phyloP scores from a whole-genome alignment of 805 yeast genomes.

The Spathaspora boniae region DNA sequence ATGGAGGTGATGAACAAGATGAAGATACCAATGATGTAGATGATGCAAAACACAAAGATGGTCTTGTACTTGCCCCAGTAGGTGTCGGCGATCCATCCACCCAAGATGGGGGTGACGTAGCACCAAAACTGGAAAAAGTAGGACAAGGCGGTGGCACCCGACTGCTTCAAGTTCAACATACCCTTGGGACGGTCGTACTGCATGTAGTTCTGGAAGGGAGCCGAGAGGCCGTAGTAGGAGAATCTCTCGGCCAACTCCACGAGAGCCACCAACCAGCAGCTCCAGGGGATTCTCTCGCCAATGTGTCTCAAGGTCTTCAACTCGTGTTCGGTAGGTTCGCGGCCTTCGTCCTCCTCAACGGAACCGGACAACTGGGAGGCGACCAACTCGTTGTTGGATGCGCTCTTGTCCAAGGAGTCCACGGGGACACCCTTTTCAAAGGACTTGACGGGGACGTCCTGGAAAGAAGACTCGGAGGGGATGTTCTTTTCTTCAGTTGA shows the following conservation, averaged over 20 bases:
- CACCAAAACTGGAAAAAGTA: conserved; percentile 81
- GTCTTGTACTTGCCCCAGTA: conserved; percentile 71
- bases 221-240: conserved; percentile 73
- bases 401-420: conserved; percentile 7
- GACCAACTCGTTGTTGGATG: conserved; percentile 4
- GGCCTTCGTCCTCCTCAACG: conserved; percentile 27
- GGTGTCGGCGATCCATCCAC: conserved; percentile 74
- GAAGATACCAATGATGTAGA: conserved; percentile 61
- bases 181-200: conserved; percentile 47
- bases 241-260: conserved; percentile 82
- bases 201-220: conserved; percentile 78
- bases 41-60: conserved; percentile 54
- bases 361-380: conserved; percentile 4
- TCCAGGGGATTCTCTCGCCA: conserved; percentile 46
- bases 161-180: conserved; percentile 56
- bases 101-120: conserved; percentile 73
- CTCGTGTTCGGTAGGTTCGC: conserved; percentile 53
- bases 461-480: conserved; percentile 2
- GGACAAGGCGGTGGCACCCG: conserved; percentile 67
- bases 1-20: conserved; percentile 67
- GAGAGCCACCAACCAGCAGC: conserved; percentile 62
- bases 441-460: no score
- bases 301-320: conserved; percentile 50
- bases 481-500: not conserved
- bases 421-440: conserved; percentile 6